Evolutionary conservation across 1,284 basidiomycete genomes (phyloP), one percentile per base, ranked within the genome.

Genomic region (Hypsizygus ulmarius): DNA sequence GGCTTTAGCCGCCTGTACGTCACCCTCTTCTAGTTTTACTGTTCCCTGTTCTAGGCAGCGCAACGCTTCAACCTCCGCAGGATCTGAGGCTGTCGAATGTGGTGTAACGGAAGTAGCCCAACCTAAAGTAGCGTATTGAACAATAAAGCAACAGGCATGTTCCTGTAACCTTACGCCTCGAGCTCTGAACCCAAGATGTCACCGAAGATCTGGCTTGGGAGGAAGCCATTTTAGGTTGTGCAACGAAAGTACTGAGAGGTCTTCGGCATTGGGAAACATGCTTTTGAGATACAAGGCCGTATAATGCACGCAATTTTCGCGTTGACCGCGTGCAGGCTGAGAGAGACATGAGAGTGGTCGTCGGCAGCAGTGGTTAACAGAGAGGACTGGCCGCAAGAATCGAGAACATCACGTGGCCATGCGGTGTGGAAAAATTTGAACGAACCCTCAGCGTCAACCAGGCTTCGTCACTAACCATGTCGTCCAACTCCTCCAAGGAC

Each of bases 11-110:
- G 75, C 81, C 53, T 87, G 74, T 3, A 97, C 78, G 60, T 97
- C 93, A 14, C 94, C 94, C 56, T 92, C 87, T 68, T 97, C 94
- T 30, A 97, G 77, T 59, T 88, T 88, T 53, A 81, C 75, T 1
- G 93, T 96, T 36, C 94, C 94, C 59, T 87, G 79, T 65, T 97
- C 93, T 12, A 97, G 76, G 52, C 88, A 87, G 43, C 81, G 77
- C 63, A 91, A 73, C 0, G 93, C 90, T 68, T 93, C 90, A 14
- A 75, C 73, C 54, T 94, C 86, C 42, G 89, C 84, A 18, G 93
- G 93, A 68, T 97, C 93, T 33, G 81, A 77, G 14, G 89, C 73
- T 18, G 86, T 84, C 1, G 90, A 91, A 52, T 91, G 82, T 2
- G 82, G 78, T 0, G 90, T 88, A 4, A 87, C 84, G 18, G 90